These are phyloP conservation scores for Cladosporium colombiae DNA, from an alignment of 2,329 filamentous ascomycete species.

Conservation along the genomic window DNA sequence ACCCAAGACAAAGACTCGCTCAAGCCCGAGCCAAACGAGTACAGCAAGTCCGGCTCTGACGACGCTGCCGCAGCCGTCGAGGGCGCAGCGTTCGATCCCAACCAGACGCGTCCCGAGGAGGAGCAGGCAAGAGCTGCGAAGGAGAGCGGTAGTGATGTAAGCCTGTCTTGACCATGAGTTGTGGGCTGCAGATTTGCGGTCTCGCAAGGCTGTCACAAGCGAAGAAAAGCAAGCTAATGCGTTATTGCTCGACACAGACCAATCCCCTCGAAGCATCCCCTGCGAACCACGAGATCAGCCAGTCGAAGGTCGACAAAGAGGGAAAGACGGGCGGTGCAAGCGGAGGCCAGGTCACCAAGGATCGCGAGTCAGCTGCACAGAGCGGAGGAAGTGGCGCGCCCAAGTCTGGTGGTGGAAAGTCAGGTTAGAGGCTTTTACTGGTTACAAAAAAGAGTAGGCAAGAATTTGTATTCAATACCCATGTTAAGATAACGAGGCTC, in stretches of 20 bases:
- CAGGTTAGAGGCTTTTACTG: constrained; percentile 22
- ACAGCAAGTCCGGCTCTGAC: constrained; percentile 67
- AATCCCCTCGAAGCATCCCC: constrained; percentile 62
- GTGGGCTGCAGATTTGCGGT: no score
- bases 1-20: constrained; percentile 59
- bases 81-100: constrained; percentile 68
- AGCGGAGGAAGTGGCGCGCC: constrained; percentile 41
- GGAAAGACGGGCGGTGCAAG: constrained; percentile 36
- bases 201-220: no score
- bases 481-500: neutral
- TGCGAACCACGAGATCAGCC: constrained; percentile 60
- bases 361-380: constrained; percentile 27
- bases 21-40: constrained; percentile 65
- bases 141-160: constrained; percentile 33
- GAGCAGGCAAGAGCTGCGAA: constrained; percentile 48
- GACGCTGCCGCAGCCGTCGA: constrained; percentile 56
- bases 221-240: neutral
- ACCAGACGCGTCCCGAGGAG: constrained; percentile 66
- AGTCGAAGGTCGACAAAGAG: constrained; percentile 48
- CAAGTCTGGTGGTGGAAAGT: constrained; percentile 40
- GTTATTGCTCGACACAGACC: constrained; percentile 23
- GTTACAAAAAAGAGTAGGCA: neutral
- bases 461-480: neutral
- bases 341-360: constrained; percentile 26
- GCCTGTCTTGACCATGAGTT: neutral